A percentile compares a stretch with the other conserved stretches of the same genome.
Conservation (phyloP, 2,329 filamentous ascomycete species). For the Pseudogymnoascus sp. region DNA sequence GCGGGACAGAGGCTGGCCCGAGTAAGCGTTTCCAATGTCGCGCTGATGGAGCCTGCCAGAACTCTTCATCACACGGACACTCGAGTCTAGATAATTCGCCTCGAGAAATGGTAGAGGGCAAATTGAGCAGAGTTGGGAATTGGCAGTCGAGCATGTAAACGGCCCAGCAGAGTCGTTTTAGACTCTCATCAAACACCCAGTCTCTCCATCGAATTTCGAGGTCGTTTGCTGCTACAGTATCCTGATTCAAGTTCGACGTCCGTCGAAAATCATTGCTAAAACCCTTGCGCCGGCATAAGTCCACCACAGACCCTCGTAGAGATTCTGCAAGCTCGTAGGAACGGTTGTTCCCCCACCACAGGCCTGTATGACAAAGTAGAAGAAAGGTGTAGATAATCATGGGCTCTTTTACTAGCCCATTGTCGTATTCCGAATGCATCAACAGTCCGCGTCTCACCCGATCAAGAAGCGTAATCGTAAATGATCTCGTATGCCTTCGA, state of each 20-base stretch:
- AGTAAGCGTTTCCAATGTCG: conserved; percentile 20
- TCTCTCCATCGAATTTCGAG: neutral
- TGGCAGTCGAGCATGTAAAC: conserved; percentile 20
- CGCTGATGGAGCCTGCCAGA: conserved; percentile 20
- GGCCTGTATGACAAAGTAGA: conserved; percentile 18
- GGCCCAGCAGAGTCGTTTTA: conserved; percentile 19
- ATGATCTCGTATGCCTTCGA: conserved; percentile 18
- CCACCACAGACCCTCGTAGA: conserved; percentile 18
- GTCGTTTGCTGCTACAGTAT: neutral
- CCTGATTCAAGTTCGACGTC: neutral
- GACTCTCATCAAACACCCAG: conserved; percentile 12
- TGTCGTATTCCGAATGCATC: conserved; percentile 17
- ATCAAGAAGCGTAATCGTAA: conserved; percentile 20
- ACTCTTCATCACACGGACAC: conserved; percentile 22
- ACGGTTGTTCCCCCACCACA: conserved; percentile 23
- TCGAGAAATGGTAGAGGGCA: conserved; percentile 19
- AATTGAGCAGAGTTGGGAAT: conserved; percentile 19
- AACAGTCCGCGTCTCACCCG: conserved; percentile 20
- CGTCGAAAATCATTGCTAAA: neutral
- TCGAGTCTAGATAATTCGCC: conserved; percentile 18
- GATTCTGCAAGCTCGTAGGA: conserved; percentile 20
- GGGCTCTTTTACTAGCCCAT: conserved; percentile 17
- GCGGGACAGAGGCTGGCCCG: conserved; percentile 17
- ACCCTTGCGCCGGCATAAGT: neutral
- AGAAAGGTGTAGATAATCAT: conserved; percentile 22